These are phyloP conservation scores for Withania somnifera DNA, from an alignment of 305 asterid species.

Conservation along the genomic window DNA sequence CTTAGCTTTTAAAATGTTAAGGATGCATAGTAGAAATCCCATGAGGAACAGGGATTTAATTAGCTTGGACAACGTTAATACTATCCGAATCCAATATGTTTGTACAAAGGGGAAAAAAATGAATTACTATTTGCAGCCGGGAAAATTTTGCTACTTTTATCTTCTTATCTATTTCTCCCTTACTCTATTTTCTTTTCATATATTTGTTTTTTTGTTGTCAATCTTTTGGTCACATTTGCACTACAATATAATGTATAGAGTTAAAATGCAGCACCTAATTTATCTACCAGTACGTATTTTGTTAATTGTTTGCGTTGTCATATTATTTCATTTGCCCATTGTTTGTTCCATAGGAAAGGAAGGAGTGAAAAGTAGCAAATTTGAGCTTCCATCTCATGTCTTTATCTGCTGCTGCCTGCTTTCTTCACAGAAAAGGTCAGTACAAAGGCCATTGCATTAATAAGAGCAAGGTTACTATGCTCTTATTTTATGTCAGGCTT, in stretches of 20 bases:
- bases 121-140: constrained; percentile 19
- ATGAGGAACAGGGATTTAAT: background rate
- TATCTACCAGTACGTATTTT: background rate
- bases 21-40: background rate
- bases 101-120: constrained; percentile 41
- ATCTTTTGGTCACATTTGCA: background rate
- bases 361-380: constrained; percentile 1
- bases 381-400: constrained; percentile 43
- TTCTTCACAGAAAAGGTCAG: constrained; percentile 8
- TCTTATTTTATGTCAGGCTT: constrained; percentile 30
- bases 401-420: constrained; percentile 8
- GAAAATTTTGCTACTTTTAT: constrained; percentile 33
- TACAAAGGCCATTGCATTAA: background rate
- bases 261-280: constrained; percentile 9
- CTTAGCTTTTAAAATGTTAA: constrained; percentile 48
- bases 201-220: background rate
- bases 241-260: constrained; percentile 34
- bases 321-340: background rate
- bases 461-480: background rate
- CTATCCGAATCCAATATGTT: constrained; percentile 13
- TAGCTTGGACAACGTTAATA: constrained; percentile 19
- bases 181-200: background rate
- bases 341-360: background rate
- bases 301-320: background rate
- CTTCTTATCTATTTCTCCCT: background rate